Evolutionary conservation across 768 basidiomycete genomes (phyloP).

Genomic region (Cystofilobasidium capitatum): DNA sequence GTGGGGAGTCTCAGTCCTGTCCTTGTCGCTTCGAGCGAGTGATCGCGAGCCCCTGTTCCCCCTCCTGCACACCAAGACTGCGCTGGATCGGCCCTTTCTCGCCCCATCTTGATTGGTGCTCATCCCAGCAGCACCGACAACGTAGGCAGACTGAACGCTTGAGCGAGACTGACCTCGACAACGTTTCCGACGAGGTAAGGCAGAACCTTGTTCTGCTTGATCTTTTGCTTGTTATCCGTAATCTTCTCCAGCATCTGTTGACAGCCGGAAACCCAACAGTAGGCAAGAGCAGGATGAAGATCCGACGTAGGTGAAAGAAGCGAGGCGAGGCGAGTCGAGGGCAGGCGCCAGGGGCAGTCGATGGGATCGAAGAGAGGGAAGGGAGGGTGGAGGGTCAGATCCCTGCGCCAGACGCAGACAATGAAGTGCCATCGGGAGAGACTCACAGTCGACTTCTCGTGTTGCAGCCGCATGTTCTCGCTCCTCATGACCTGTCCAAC

Average conservation of each 20-base stretch:
- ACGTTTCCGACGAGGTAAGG: constrained; percentile 97
- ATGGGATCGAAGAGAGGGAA: not conserved
- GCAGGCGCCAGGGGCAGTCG: not conserved
- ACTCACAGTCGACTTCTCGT: constrained; percentile 59
- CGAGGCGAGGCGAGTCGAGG: not conserved
- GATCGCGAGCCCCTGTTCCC: too few relatives aligned
- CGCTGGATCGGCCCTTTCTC: not conserved
- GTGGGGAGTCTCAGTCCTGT: not conserved
- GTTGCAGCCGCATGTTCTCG: constrained; percentile 79
- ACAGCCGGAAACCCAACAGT: not conserved
- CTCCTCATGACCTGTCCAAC: constrained; percentile 82
- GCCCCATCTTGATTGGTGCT: not conserved
- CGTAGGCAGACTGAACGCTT: not conserved
- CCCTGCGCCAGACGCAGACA: too few relatives aligned
- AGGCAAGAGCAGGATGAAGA: not conserved
- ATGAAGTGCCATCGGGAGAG: too few relatives aligned
- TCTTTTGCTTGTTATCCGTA: constrained; percentile 92
- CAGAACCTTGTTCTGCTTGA: constrained; percentile 97
- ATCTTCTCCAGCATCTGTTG: constrained; percentile 94
- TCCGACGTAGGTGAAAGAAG: not conserved
- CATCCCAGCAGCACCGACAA: not conserved
- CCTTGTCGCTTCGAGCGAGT: too few relatives aligned
- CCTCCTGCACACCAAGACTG: not conserved
- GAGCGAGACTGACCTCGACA: constrained; percentile 61
- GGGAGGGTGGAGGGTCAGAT: too few relatives aligned